Percentiles rank a stretch among this genome's conserved stretches.
These are phyloP conservation scores for Puccinia triticina DNA, from an alignment of 1,284 basidiomycete genomes.

Conservation along the genomic window DNA sequence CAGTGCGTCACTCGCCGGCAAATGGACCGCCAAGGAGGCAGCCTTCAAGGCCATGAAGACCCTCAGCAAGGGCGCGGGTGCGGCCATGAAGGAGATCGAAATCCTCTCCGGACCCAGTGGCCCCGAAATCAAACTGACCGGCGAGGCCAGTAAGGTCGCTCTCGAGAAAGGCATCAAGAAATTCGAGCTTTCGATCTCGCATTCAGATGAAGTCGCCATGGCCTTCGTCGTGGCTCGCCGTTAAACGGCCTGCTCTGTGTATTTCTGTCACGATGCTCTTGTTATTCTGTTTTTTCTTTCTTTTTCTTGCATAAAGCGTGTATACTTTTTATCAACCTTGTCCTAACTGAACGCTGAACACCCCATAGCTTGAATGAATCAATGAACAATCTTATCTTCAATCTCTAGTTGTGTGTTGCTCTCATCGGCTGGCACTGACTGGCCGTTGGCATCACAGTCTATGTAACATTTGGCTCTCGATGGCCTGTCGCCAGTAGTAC, in stretches of 20 bases:
- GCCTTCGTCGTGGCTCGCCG: constrained; percentile 44
- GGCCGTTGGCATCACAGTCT: too few relatives aligned
- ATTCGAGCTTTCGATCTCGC: constrained; percentile 73
- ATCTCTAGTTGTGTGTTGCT: too few relatives aligned
- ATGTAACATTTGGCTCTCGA: too few relatives aligned
- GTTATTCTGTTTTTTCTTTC: background rate
- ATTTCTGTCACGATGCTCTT: background rate
- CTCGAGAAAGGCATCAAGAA: constrained; percentile 72
- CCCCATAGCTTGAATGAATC: too few relatives aligned
- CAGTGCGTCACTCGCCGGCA: constrained; percentile 86
- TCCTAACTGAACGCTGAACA: too few relatives aligned
- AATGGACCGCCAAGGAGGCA: constrained; percentile 97
- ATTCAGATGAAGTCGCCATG: constrained; percentile 60
- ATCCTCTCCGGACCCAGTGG: constrained; percentile 70
- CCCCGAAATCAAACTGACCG: constrained; percentile 66
- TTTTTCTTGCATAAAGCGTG: background rate
- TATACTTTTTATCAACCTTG: too few relatives aligned
- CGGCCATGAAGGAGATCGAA: constrained; percentile 94
- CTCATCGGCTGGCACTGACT: too few relatives aligned
- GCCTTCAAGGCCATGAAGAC: constrained; percentile 97
- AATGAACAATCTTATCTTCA: too few relatives aligned
- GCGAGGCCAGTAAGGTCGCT: constrained; percentile 79
- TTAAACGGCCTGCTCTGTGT: background rate
- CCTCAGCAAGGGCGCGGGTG: constrained; percentile 84
- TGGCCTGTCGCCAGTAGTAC: too few relatives aligned